Evolutionary conservation across 306 rosid genomes (phyloP).

Genomic region (Mucuna pruriens): DNA sequence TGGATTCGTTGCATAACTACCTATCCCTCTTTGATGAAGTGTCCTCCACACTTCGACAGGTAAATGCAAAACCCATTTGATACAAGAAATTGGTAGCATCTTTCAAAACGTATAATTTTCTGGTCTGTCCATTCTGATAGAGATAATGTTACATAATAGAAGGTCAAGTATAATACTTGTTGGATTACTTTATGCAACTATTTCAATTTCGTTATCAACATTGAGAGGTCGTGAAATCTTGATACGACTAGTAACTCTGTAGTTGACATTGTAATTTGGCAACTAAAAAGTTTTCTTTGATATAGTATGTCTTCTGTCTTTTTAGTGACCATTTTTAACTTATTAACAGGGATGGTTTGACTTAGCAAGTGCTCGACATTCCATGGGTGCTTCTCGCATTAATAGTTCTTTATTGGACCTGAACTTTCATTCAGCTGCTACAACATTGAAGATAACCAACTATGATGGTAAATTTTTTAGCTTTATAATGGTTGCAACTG

Average conservation of each 20-base stretch:
- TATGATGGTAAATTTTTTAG: slow-evolving; percentile 48
- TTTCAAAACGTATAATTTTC: not conserved
- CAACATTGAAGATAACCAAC: slow-evolving; percentile 59
- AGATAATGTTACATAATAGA: not conserved
- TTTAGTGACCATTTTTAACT: not conserved
- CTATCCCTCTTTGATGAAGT: slow-evolving; percentile 57
- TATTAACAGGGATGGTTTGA: slow-evolving; percentile 85
- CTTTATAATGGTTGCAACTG: slow-evolving; percentile 22
- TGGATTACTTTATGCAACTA: not conserved
- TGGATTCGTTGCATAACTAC: slow-evolving; percentile 73
- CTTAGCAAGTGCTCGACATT: slow-evolving; percentile 82
- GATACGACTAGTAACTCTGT: not conserved
- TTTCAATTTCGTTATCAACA: not conserved
- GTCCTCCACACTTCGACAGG: slow-evolving; percentile 79
- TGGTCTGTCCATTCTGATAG: not conserved
- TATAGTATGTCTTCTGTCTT: not conserved
- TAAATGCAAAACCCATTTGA: slow-evolving; percentile 31
- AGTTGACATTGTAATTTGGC: slow-evolving; percentile 20
- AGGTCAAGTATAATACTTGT: not conserved
- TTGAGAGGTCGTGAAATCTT: not conserved
- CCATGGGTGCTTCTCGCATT: slow-evolving; percentile 88
- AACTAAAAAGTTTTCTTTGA: not conserved
- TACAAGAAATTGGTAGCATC: not conserved
- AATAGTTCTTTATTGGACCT: slow-evolving; percentile 73
- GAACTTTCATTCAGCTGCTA: slow-evolving; percentile 71